phyloP scores from a whole-genome alignment of 192 early-diverging fungal species.

The Lobulomyces angularis region DNA sequence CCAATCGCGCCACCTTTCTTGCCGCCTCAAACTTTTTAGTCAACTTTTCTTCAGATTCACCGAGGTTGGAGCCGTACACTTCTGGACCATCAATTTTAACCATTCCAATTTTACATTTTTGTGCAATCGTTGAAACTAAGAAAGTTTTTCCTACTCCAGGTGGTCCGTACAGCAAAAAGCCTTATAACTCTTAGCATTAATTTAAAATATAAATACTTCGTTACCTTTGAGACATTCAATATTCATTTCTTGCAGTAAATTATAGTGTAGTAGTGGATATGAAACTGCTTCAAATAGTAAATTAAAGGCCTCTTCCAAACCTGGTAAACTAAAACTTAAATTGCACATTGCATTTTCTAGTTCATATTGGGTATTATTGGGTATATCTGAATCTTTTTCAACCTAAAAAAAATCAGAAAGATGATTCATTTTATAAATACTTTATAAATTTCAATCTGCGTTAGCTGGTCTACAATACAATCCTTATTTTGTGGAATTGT shows the following conservation, averaged over 20 bases:
- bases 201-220: neutral
- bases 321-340: no score
- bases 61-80: slow-evolving; percentile 66
- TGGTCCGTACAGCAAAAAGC: slow-evolving; percentile 81
- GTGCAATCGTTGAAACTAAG: slow-evolving; percentile 58
- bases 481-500: no score
- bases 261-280: slow-evolving; percentile 57
- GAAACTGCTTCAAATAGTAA: slow-evolving; percentile 64
- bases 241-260: slow-evolving; percentile 39
- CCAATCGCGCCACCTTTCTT: slow-evolving; percentile 22
- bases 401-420: no score
- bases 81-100: slow-evolving; percentile 71
- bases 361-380: no score
- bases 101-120: slow-evolving; percentile 29
- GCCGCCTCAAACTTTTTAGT: slow-evolving; percentile 62
- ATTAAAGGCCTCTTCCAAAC: slow-evolving; percentile 62
- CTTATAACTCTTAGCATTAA: slow-evolving; percentile 8
- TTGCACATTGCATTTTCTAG: no score
- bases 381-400: no score
- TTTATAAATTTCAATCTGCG: no score
- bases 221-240: slow-evolving; percentile 65
- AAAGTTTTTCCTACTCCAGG: slow-evolving; percentile 93
- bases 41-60: slow-evolving; percentile 76
- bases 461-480: no score
- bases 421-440: no score